Percentiles rank a stretch among this genome's conserved stretches.
These are phyloP conservation scores for Jaltomata sinuosa DNA, from an alignment of 257 asterid genomes.

Conservation along the genomic window DNA sequence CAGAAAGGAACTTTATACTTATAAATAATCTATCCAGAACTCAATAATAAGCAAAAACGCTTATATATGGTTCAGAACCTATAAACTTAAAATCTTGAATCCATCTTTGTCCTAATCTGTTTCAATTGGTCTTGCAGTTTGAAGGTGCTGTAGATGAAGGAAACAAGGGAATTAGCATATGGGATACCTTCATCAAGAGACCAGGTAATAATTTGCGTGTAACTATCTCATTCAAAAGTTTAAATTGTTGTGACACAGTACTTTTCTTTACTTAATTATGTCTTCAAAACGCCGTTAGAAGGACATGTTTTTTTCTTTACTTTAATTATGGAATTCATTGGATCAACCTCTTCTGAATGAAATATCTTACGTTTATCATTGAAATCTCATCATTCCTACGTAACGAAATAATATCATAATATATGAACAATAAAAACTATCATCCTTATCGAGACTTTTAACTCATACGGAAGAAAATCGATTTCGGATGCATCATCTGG, in stretches of 20 bases:
- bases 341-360: not conserved
- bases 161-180: constrained; percentile 66
- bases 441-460: no score
- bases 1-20: not conserved
- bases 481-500: not conserved
- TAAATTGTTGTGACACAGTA: no score
- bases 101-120: no score
- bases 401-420: no score
- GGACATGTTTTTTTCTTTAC: no score
- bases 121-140: constrained; percentile 28
- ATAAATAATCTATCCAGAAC: not conserved
- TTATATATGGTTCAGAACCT: not conserved
- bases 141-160: constrained; percentile 91
- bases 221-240: not conserved
- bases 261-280: not conserved
- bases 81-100: not conserved
- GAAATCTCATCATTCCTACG: no score
- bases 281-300: not conserved
- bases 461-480: no score
- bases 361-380: no score
- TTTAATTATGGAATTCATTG: not conserved
- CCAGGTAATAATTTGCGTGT: constrained; percentile 29
- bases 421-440: no score
- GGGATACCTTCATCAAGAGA: constrained; percentile 65
- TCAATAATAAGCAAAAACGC: not conserved